Evolutionary conservation across 129 eudicot species (phyloP).

Genomic region (Artemisia annua): DNA sequence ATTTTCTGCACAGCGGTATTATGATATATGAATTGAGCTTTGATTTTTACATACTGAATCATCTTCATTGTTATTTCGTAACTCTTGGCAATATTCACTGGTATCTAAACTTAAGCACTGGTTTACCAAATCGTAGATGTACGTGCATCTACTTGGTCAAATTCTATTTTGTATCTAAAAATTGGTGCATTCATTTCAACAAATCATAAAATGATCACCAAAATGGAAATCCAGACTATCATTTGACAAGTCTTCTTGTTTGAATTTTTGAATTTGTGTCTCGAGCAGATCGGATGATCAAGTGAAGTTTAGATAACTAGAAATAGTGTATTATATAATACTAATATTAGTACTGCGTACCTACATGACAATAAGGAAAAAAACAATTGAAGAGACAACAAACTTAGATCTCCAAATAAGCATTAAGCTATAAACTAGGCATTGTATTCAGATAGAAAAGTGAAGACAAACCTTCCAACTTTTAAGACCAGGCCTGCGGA

Average conservation of each 20-base stretch:
- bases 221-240: neutral
- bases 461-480: conserved; percentile 80
- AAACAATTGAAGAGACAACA: neutral
- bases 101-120: conserved; percentile 3
- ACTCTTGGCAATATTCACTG: conserved; percentile 4
- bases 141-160: neutral
- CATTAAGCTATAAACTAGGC: neutral
- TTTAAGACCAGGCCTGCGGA: conserved; percentile 92
- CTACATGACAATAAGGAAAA: neutral
- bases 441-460: neutral
- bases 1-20: neutral
- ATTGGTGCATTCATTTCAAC: conserved; percentile 1
- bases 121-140: neutral
- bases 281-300: neutral
- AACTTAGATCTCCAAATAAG: neutral
- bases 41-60: neutral
- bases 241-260: neutral
- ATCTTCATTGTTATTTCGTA: conserved; percentile 13
- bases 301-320: neutral
- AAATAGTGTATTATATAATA: neutral
- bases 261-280: neutral
- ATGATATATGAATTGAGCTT: neutral
- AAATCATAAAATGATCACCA: neutral
- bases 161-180: neutral
- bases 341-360: neutral